Evolutionary conservation across 768 basidiomycete species (phyloP), one percentile per base, ranked within the genome.

Genomic region (Clathrus columnatus): DNA sequence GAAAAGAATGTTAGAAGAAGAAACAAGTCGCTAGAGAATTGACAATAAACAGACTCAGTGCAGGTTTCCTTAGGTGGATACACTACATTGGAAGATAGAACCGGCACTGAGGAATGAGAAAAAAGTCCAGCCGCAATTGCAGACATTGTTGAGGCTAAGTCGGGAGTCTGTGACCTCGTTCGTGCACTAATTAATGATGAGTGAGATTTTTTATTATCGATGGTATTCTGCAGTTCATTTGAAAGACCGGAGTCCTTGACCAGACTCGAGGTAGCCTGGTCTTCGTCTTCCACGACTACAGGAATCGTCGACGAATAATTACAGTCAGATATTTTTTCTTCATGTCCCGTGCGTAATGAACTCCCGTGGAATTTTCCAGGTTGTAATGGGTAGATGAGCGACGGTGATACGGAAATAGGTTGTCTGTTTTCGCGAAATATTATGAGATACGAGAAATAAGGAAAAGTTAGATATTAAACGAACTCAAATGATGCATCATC

Each of bases 401-500:
- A 43, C 11, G 45, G 24, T 16, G 48, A 23, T 14, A 26, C 16
- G 14, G 29, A 32, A 18, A 23, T 41, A 14, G 44, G 43, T 57
- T 26, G 28, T 17, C 18, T 57, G 48, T 54, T 24, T n/a, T 36
- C 36, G 36, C 14, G 36, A 36, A 2, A 36, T 14, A 36, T n/a
- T n/a, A n/a, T 36, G 11, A 2, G n/a, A n/a, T 36, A 36, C 10
- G n/a, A 36, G 7, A 3, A 36, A 36, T 4, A 36, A 36, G 10
- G 36, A 17, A 56, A 16, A 57, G 32, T 46, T 26, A 32, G n/a
- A 23, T 20, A 36, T 4, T 29, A 43, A 18, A 41, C 56, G 11
- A 21, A 61, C 60, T 60, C 57, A 51, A 52, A 62, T 5, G 61
- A 57, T 21, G 50, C 60, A 29, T 60, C 61, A 21, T 56, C 46